Evolutionary conservation across 371 early-diverging fungal species (phyloP), one percentile per base, ranked within the genome.

Genomic region (Blakeslea trispora): DNA sequence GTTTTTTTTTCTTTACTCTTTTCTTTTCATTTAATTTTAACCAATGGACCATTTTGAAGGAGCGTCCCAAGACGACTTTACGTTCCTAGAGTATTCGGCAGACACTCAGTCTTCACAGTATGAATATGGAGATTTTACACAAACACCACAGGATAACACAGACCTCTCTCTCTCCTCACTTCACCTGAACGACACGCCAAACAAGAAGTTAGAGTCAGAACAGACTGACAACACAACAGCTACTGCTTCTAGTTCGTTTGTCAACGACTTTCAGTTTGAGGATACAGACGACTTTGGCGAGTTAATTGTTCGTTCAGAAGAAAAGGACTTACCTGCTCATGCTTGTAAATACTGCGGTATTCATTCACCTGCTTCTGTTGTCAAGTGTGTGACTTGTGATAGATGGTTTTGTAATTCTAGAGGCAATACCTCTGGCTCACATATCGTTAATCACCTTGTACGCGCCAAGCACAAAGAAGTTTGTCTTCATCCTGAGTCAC

Each of bases 341-440:
- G 93, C 96, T 10, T 97, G 97, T 81, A 86, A 83, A 59, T 95
- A 95, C 77, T 98, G 99, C 66, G 95, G 95, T 41, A 91, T 97
- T 56, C 96, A 96, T 63, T 83, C 87, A 18, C 88, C 94, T 13
- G 79, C 88, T 18, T 87, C 93, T 0, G 95, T 98, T 13, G 93
- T 94, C 55, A 95, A 95, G 74, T 99, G 99, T 69, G 84, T 94
- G 35, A 85, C 85, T 0, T 99, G 99, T 79, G 82, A 84, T 47
- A 90, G 92, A 57, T 96, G 97, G 96, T 98, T 99, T 69, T 99
- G 99, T 75, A 99, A 99, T 65, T 87, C 93, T 5, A 84, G 95
- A 47, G 94, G 95, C 40, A 88, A 86, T 58, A 92, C 93, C 1
- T 90, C 94, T 1, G 97, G 95, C 24, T 91, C 99, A 4, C 99